A percentile compares a stretch with the other conserved stretches of the same genome.
These are phyloP conservation scores for Diddensiella transvaalensis DNA, from an alignment of 805 yeast species.

Conservation along the genomic window DNA sequence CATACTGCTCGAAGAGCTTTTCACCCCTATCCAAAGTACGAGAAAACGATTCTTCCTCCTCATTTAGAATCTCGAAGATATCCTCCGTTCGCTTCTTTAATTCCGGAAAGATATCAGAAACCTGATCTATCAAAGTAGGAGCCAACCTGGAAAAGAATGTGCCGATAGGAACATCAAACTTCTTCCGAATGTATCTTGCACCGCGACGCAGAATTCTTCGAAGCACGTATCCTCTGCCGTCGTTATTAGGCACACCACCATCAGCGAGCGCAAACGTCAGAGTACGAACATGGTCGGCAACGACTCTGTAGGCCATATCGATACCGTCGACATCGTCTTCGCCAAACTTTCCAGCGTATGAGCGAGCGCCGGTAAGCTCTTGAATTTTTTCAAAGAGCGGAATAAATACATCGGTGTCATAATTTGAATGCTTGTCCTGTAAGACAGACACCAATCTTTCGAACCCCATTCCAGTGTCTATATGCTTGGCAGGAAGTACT, in stretches of 20 bases:
- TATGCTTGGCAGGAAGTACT: constrained; percentile 87
- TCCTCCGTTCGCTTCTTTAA: constrained; percentile 64
- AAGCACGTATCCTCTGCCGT: constrained; percentile 97
- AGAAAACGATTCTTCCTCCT: constrained; percentile 93
- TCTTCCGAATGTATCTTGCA: constrained; percentile 92
- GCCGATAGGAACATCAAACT: constrained; percentile 94
- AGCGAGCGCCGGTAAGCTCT: constrained; percentile 89
- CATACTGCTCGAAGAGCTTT: constrained; percentile 90
- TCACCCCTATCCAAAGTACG: constrained; percentile 98
- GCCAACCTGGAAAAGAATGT: constrained; percentile 87
- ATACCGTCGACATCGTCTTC: constrained; percentile 89
- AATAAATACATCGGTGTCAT: constrained; percentile 94
- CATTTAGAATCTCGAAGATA: constrained; percentile 86
- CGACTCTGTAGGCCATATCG: constrained; percentile 96
- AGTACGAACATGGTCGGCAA: constrained; percentile 98
- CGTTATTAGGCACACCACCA: constrained; percentile 99
- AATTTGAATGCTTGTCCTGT: constrained; percentile 88
- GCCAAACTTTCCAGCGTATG: constrained; percentile 90
- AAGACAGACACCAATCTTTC: constrained; percentile 94
- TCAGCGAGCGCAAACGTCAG: constrained; percentile 93
- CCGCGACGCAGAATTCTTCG: constrained; percentile 98
- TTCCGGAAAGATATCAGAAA: constrained; percentile 88
- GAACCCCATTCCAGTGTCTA: constrained; percentile 98
- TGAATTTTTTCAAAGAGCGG: constrained; percentile 85
- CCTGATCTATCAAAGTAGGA: constrained; percentile 88